Evolutionary conservation across 768 basidiomycete genomes (phyloP).

Genomic region (Lactarius indigo): DNA sequence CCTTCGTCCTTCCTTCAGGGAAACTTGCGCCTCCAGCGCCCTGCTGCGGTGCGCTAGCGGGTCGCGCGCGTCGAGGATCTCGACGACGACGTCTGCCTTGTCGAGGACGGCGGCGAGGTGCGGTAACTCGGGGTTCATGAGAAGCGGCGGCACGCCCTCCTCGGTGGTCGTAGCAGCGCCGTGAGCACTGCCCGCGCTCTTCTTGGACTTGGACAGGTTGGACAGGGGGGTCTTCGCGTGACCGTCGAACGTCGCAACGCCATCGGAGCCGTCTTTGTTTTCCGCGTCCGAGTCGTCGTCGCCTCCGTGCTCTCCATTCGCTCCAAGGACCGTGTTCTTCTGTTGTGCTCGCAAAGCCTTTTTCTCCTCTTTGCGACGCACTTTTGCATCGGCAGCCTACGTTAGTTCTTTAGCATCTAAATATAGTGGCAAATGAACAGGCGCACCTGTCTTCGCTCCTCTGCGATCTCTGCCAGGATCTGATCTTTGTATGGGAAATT

Average conservation of each 20-base stretch:
- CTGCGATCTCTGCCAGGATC: conserved; percentile 85
- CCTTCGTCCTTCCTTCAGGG: conserved; percentile 42
- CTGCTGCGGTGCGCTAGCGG: conserved; percentile 67
- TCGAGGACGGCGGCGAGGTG: conserved; percentile 66
- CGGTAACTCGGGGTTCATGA: conserved; percentile 61
- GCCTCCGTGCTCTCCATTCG: conserved; percentile 18
- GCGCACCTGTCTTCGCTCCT: conserved; percentile 69
- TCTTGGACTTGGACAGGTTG: conserved; percentile 14
- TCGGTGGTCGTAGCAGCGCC: conserved; percentile 27
- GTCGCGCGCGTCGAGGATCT: conserved; percentile 84
- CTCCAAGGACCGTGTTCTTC: conserved; percentile 22
- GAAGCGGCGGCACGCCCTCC: conserved; percentile 45
- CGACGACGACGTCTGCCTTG: conserved; percentile 70
- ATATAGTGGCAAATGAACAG: conserved; percentile 10
- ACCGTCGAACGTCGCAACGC: conserved; percentile 38
- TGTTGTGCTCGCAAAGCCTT: conserved; percentile 41
- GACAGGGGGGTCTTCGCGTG: conserved; percentile 6
- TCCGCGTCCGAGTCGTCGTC: conserved; percentile 28
- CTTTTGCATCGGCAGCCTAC: conserved; percentile 77
- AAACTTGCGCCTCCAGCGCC: conserved; percentile 54
- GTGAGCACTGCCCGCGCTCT: conserved; percentile 29
- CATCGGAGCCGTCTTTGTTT: conserved; percentile 40
- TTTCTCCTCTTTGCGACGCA: conserved; percentile 61
- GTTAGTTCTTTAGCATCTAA: not conserved
- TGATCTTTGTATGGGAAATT: conserved; percentile 93